Conservation (phyloP, 2,329 filamentous ascomycete species). For the Aspergillus sp. region DNA sequence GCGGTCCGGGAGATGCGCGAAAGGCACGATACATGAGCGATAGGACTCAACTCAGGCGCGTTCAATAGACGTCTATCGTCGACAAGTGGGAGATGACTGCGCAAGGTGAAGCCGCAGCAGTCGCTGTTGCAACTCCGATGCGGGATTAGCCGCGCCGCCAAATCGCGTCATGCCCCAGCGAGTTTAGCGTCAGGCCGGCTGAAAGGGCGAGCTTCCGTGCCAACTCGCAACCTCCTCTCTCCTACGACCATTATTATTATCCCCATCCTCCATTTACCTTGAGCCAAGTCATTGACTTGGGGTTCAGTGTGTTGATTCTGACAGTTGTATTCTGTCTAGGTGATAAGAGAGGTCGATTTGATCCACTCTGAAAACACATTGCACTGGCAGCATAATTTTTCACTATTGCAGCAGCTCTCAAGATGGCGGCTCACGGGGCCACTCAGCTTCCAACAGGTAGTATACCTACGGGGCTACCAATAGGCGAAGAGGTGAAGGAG, state of each 20-base stretch:
- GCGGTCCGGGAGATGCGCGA: neutral
- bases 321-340: too few species aligned
- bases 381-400: slow-evolving; percentile 2
- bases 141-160: neutral
- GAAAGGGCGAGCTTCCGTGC: neutral
- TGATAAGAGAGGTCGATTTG: too few species aligned
- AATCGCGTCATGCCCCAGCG: slow-evolving; percentile 3
- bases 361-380: neutral
- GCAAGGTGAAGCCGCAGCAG: neutral
- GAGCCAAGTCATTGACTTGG: too few species aligned
- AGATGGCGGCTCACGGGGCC: slow-evolving; percentile 27
- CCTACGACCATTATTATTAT: neutral
- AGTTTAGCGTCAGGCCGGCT: slow-evolving; percentile 10
- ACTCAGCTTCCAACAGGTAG: slow-evolving; percentile 28
- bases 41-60: neutral
- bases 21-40: neutral
- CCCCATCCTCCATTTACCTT: neutral
- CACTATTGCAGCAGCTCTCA: slow-evolving; percentile 9
- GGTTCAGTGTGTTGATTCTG: too few species aligned
- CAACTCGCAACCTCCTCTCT: neutral
- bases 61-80: neutral
- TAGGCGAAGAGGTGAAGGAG: slow-evolving; percentile 58
- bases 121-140: neutral
- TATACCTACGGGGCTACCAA: slow-evolving; percentile 21
- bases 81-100: neutral